Evolutionary conservation across 228 moss, liverwort and hornwort species (phyloP).

Genomic region (Sphagnum magellanicum): DNA sequence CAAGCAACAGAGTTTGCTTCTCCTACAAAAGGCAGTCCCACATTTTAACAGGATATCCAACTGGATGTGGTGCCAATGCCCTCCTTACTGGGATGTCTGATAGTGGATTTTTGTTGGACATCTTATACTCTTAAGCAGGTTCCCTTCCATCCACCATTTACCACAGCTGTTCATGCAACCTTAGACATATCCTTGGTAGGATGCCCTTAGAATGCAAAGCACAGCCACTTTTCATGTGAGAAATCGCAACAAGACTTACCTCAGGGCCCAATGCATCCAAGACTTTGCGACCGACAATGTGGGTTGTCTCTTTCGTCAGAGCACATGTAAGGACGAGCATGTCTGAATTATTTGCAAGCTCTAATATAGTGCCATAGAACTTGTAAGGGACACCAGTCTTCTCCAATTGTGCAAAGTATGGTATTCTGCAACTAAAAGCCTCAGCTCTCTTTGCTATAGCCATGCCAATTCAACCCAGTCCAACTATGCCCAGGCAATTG

Average conservation of each 20-base stretch:
- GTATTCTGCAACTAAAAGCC: slow-evolving; percentile 62
- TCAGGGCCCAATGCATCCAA: slow-evolving; percentile 82
- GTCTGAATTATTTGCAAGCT: slow-evolving; percentile 62
- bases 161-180: not conserved
- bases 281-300: slow-evolving; percentile 60
- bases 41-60: no score
- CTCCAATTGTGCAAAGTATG: slow-evolving; percentile 56
- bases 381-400: slow-evolving; percentile 55
- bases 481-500: slow-evolving; percentile 76
- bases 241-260: slow-evolving; percentile 21
- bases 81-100: no score
- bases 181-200: no score
- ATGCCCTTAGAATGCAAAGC: not conserved
- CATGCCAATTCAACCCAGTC: slow-evolving; percentile 70
- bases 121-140: not conserved
- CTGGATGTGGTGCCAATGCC: no score
- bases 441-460: slow-evolving; percentile 69
- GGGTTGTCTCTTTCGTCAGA: slow-evolving; percentile 43
- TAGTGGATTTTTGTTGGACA: no score
- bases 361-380: slow-evolving; percentile 48
- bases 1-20: no score
- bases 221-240: not conserved
- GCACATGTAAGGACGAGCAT: slow-evolving; percentile 60
- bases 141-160: not conserved
- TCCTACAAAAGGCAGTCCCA: no score